phyloP scores from a whole-genome alignment of 495 filamentous ascomycete genomes.

The Daldinia concentrica region DNA sequence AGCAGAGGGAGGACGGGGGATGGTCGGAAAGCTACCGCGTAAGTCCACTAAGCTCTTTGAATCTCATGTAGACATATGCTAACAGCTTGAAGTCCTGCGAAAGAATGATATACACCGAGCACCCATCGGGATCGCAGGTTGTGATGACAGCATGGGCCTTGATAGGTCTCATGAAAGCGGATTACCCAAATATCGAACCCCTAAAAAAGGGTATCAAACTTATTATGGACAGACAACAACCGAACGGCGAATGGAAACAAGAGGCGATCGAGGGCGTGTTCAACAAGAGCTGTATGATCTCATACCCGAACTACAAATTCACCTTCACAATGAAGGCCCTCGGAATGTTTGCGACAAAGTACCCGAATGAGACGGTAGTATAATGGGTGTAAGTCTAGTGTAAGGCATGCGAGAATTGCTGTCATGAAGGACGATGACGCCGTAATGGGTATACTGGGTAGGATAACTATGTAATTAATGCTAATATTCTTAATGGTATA shows the following conservation, averaged over 20 bases:
- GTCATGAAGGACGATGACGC: background rate
- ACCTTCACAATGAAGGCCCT: conserved; percentile 93
- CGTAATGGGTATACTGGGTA: background rate
- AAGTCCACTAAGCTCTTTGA: conserved; percentile 47
- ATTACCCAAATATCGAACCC: conserved; percentile 78
- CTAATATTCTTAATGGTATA: conserved; percentile 32
- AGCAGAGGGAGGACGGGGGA: conserved; percentile 87
- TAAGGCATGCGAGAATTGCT: background rate
- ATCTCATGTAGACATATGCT: conserved; percentile 9
- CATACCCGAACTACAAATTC: conserved; percentile 99
- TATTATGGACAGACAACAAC: conserved; percentile 83
- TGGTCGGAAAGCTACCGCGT: conserved; percentile 96
- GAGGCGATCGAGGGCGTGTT: conserved; percentile 98
- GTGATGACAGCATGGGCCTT: conserved; percentile 93
- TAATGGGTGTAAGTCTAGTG: conserved; percentile 24
- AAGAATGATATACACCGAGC: conserved; percentile 60
- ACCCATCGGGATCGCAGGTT: conserved; percentile 74
- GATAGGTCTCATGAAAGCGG: conserved; percentile 84
- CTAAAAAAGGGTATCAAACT: conserved; percentile 80
- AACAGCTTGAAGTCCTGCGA: conserved; percentile 60
- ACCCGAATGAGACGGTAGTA: conserved; percentile 69
- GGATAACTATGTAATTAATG: conserved; percentile 15
- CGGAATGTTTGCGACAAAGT: conserved; percentile 83
- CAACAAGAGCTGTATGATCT: conserved; percentile 99
- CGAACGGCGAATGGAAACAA: conserved; percentile 93